Percentiles rank a stretch among this genome's conserved stretches.
Evolutionary conservation across 352 stramenopile species (phyloP).

Genomic region (Pythium volutum): DNA sequence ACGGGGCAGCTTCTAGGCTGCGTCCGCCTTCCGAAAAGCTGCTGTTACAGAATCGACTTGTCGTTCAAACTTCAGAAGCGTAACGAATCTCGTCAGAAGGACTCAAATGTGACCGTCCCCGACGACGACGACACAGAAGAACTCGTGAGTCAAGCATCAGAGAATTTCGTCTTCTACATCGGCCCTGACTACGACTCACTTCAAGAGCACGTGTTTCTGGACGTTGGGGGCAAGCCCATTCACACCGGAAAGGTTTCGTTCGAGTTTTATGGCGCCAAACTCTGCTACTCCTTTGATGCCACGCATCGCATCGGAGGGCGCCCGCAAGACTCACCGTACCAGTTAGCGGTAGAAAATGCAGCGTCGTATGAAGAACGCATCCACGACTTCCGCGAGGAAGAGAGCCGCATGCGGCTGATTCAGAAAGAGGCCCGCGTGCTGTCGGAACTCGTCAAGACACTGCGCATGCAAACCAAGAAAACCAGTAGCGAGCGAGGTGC

Average conservation of each 20-base stretch:
- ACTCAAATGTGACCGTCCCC: background rate
- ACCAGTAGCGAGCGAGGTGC: slow-evolving; percentile 51
- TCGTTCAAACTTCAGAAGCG: slow-evolving; percentile 12
- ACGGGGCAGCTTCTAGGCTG: slow-evolving; percentile 16
- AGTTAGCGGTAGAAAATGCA: slow-evolving; percentile 15
- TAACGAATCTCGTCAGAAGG: background rate
- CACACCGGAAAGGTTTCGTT: slow-evolving; percentile 34
- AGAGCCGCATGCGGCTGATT: slow-evolving; percentile 33
- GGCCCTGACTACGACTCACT: slow-evolving; percentile 59
- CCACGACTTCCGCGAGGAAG: slow-evolving; percentile 68
- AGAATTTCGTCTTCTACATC: slow-evolving; percentile 40
- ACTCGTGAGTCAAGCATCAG: slow-evolving; percentile 3
- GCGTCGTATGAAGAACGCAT: slow-evolving; percentile 47
- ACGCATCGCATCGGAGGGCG: slow-evolving; percentile 13
- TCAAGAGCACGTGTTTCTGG: slow-evolving; percentile 39
- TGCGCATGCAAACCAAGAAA: slow-evolving; percentile 63
- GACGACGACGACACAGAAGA: slow-evolving; percentile 14
- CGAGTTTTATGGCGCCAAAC: slow-evolving; percentile 53
- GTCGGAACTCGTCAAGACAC: slow-evolving; percentile 69
- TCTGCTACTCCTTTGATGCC: slow-evolving; percentile 71
- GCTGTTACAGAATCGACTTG: slow-evolving; percentile 45
- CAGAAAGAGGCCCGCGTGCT: slow-evolving; percentile 68
- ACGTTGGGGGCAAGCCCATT: slow-evolving; percentile 37
- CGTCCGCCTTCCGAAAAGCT: slow-evolving; percentile 52
- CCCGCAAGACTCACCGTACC: slow-evolving; percentile 9